Percentiles rank a stretch among this genome's conserved stretches.
Conservation (phyloP, 1,139 yeast species). For the Kodamaea derodonti region DNA sequence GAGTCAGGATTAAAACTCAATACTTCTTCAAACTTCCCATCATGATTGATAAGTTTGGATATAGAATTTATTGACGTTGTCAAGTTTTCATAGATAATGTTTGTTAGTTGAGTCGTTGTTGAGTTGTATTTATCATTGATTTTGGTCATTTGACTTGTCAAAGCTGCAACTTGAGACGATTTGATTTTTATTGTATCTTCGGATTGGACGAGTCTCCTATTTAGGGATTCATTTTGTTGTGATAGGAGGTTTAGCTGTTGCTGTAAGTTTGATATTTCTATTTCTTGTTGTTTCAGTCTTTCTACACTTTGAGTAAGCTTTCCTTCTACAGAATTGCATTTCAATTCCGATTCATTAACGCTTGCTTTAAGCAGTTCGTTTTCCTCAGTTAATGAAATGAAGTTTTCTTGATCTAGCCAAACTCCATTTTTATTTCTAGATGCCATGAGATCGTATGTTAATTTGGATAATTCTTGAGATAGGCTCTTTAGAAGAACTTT, state of each 20-base stretch:
- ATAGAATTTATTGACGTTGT: slow-evolving; percentile 8
- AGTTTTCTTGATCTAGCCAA: slow-evolving; percentile 56
- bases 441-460: slow-evolving; percentile 57
- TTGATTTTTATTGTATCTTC: slow-evolving; percentile 6
- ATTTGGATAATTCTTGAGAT: slow-evolving; percentile 51
- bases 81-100: slow-evolving; percentile 12
- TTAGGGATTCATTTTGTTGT: slow-evolving; percentile 1
- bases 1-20: slow-evolving; percentile 7
- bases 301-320: neutral
- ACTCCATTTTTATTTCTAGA: slow-evolving; percentile 60
- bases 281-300: neutral
- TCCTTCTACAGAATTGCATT: slow-evolving; percentile 4
- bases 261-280: slow-evolving; percentile 1
- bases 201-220: neutral
- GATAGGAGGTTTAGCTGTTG: neutral
- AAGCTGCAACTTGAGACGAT: slow-evolving; percentile 6
- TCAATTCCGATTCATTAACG: slow-evolving; percentile 17
- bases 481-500: slow-evolving; percentile 56
- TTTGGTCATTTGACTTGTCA: slow-evolving; percentile 10
- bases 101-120: slow-evolving; percentile 13
- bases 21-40: slow-evolving; percentile 4
- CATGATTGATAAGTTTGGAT: slow-evolving; percentile 3
- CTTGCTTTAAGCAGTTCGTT: slow-evolving; percentile 24
- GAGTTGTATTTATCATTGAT: slow-evolving; percentile 12
- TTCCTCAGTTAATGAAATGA: slow-evolving; percentile 43